phyloP scores from a whole-genome alignment of 768 basidiomycete genomes.

The Russula vinacea region DNA sequence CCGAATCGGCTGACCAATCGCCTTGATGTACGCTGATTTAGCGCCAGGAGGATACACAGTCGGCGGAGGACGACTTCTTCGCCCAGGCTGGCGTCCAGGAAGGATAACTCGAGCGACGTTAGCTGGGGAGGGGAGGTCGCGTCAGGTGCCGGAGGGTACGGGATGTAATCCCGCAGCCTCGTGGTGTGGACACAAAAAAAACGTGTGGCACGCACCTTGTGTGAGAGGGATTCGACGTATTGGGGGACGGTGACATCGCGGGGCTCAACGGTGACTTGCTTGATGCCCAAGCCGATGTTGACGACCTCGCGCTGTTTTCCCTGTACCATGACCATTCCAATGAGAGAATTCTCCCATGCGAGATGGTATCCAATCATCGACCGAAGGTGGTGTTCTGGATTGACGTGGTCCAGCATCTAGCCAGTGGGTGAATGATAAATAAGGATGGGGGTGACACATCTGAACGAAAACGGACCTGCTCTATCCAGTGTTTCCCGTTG shows the following conservation, averaged over 20 bases:
- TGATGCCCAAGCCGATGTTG: slow-evolving; percentile 79
- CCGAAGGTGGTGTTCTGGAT: slow-evolving; percentile 46
- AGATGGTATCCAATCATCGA: slow-evolving; percentile 82
- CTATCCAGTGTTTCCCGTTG: slow-evolving; percentile 78
- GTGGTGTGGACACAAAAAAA: background rate
- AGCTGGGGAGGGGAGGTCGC: slow-evolving; percentile 37
- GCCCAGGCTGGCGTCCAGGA: slow-evolving; percentile 48
- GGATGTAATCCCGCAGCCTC: background rate
- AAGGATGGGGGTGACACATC: too few relatives aligned
- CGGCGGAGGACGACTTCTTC: slow-evolving; percentile 70
- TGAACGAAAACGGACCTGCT: slow-evolving; percentile 49
- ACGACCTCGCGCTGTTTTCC: slow-evolving; percentile 70
- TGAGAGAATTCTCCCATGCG: slow-evolving; percentile 60
- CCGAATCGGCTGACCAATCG: slow-evolving; percentile 77
- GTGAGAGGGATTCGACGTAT: slow-evolving; percentile 70
- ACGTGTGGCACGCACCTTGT: slow-evolving; percentile 54
- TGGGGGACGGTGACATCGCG: slow-evolving; percentile 53
- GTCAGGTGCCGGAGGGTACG: background rate
- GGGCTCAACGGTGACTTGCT: slow-evolving; percentile 62
- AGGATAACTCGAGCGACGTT: slow-evolving; percentile 51
- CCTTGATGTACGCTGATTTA: slow-evolving; percentile 79
- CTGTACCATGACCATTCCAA: slow-evolving; percentile 86
- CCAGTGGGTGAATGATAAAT: too few relatives aligned
- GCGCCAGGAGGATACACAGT: slow-evolving; percentile 70
- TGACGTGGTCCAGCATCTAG: slow-evolving; percentile 56